Conservation (phyloP, 1,284 basidiomycete genomes). For the Rhodotorula sp. region DNA sequence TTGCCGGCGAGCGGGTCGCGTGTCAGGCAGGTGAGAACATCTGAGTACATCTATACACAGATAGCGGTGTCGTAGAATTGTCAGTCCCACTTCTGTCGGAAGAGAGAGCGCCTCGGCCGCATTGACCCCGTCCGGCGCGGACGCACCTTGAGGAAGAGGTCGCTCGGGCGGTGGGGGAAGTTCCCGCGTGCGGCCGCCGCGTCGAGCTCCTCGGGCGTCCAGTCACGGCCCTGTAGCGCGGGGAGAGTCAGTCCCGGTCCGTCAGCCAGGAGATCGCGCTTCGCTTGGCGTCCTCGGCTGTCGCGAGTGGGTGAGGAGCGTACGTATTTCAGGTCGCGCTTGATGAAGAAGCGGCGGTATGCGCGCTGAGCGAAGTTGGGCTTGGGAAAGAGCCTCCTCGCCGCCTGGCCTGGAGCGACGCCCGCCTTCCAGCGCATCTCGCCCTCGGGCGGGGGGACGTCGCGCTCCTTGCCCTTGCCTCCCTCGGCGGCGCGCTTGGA, state of each 20-base stretch:
- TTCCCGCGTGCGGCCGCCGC: constrained; percentile 53
- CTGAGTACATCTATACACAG: constrained; percentile 58
- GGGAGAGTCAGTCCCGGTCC: not conserved
- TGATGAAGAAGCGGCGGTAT: constrained; percentile 46
- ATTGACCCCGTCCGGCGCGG: no score
- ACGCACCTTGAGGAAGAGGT: constrained; percentile 56
- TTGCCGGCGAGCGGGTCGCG: constrained; percentile 59
- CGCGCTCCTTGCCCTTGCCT: not conserved
- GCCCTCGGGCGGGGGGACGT: not conserved
- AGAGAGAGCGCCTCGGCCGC: no score
- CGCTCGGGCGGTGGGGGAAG: constrained; percentile 54
- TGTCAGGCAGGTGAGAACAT: constrained; percentile 59
- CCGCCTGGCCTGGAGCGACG: constrained; percentile 25
- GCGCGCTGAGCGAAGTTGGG: constrained; percentile 42
- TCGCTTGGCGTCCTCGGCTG: no score
- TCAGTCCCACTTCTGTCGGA: no score
- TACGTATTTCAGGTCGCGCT: constrained; percentile 45
- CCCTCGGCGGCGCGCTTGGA: constrained; percentile 1
- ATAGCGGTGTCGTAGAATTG: no score
- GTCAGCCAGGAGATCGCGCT: not conserved
- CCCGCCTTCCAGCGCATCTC: constrained; percentile 9
- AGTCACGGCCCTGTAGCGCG: constrained; percentile 29
- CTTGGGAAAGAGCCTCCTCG: constrained; percentile 44
- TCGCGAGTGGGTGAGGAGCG: not conserved
- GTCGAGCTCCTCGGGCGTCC: constrained; percentile 52